Base-by-base conservation (phyloP, 306 rosid species). In the Mucuna pruriens region DNA sequence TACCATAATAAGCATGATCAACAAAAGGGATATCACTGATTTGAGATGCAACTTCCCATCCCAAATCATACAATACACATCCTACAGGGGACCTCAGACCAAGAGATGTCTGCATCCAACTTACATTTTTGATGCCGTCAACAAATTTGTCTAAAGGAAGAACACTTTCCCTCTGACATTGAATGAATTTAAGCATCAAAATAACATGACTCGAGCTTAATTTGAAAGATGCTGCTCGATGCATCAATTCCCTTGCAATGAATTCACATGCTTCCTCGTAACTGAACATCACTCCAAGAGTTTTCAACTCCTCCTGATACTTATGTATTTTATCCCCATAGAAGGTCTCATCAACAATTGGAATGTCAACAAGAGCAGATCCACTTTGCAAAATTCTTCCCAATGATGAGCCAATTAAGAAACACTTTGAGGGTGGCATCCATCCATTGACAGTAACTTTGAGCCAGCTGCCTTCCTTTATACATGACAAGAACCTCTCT, bases 391-490 rank as follows among this genome's bases (percentile, higher is more conserved):
- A 52, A 82, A 87, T 76, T 39, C 10, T 77, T 62, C 87, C 90
- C 84, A 87, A 73, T 2, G 84, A 75, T 8, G 92, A 83, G 71
- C 75, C 19, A 51, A 85, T 78, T 12, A 90, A 63, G 75, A 94
- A 92, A 25, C 92, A 86, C 82, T 84, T 79, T 0, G 89, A 84
- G 38, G 97, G 97, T 38, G 95, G 89, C 76, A 82, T 87, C 58
- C 58, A 84, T 49, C 85, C 92, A 70, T 73, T 75, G 74, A 82
- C 52, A 9, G 90, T 86, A 42, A 84, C 86, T 65, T 80, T 88
- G 13, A 94, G 86, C 94, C 95, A 92, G 33, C 83, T 60, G 3
- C 98, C 97, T 55, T 83, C 88, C 87, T 76, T 86, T 39, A 92
- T 78, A 80, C 85, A 77, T 1, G 40, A 52, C 83, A 89, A 71